A percentile compares a stretch with the other conserved stretches of the same genome.
Conservation (phyloP, 2,329 filamentous ascomycete species). For the Zelopaecilomyces penicillatus region DNA sequence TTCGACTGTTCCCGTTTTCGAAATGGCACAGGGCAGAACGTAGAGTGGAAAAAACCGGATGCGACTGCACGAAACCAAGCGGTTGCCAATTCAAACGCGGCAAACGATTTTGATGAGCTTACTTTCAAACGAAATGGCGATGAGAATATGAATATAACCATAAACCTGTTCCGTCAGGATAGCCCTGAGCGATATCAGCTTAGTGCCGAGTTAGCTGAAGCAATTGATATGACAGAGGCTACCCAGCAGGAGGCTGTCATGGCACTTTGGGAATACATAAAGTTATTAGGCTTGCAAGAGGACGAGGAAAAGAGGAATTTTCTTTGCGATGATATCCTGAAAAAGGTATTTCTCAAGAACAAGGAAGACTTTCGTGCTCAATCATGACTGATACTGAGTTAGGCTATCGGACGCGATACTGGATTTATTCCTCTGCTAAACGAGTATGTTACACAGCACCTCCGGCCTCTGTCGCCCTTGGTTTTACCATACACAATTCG, state of each 20-base stretch:
- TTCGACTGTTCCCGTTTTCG: slow-evolving; percentile 56
- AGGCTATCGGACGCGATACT: slow-evolving; percentile 67
- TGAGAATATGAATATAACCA: slow-evolving; percentile 83
- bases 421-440: slow-evolving; percentile 82
- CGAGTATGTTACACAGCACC: slow-evolving; percentile 69
- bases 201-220: slow-evolving; percentile 68
- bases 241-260: slow-evolving; percentile 82
- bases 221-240: slow-evolving; percentile 79
- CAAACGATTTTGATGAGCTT: slow-evolving; percentile 79
- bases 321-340: slow-evolving; percentile 76
- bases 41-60: slow-evolving; percentile 84
- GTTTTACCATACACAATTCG: slow-evolving; percentile 87
- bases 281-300: slow-evolving; percentile 76
- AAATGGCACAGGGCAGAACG: slow-evolving; percentile 45
- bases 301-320: slow-evolving; percentile 93
- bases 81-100: slow-evolving; percentile 36
- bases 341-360: slow-evolving; percentile 50
- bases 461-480: slow-evolving; percentile 71
- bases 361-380: no score
- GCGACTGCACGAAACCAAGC: slow-evolving; percentile 41
- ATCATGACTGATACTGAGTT: slow-evolving; percentile 6
- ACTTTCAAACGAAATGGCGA: slow-evolving; percentile 88
- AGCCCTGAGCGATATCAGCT: slow-evolving; percentile 76
- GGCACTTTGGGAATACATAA: slow-evolving; percentile 93
- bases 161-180: slow-evolving; percentile 80